These are phyloP conservation scores for Blastocystis sp. DNA, from an alignment of 352 stramenopile genomes.

Conservation along the genomic window DNA sequence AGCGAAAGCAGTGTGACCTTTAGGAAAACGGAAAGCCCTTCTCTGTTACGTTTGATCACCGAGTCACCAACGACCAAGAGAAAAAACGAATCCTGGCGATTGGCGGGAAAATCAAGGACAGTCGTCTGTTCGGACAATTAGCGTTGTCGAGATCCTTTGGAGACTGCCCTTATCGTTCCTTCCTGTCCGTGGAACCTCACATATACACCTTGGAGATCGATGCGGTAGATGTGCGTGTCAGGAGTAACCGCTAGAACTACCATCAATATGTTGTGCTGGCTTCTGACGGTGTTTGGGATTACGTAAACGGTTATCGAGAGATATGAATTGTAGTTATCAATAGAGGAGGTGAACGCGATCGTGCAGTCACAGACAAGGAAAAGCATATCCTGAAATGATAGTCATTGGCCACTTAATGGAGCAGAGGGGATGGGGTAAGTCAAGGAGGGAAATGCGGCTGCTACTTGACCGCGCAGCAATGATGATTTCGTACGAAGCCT, in stretches of 20 bases:
- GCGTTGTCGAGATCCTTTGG: constrained; percentile 32
- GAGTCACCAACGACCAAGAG: constrained; percentile 1
- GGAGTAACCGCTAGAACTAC: background rate
- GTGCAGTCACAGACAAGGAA: background rate
- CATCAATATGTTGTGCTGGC: constrained; percentile 14
- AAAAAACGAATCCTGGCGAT: constrained; percentile 13
- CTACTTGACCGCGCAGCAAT: background rate
- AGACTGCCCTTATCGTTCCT: constrained; percentile 27
- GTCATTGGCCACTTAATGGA: background rate
- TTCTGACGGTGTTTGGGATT: constrained; percentile 43
- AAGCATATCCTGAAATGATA: constrained; percentile 30
- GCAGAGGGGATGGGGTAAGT: background rate
- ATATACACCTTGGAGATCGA: constrained; percentile 15
- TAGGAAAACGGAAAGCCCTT: constrained; percentile 22
- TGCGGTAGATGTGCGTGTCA: background rate
- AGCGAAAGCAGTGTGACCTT: too few species aligned
- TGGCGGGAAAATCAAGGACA: constrained; percentile 35
- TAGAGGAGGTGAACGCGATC: constrained; percentile 3
- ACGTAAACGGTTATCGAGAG: background rate
- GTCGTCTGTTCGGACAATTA: constrained; percentile 7
- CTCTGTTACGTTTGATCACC: constrained; percentile 3
- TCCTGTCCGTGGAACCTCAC: constrained; percentile 16
- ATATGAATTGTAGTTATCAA: constrained; percentile 2
- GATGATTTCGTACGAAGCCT: constrained; percentile 42
- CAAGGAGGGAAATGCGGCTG: background rate